Evolutionary conservation across 2,329 filamentous ascomycete species (phyloP).

Genomic region (Colletotrichum ledebouriae): DNA sequence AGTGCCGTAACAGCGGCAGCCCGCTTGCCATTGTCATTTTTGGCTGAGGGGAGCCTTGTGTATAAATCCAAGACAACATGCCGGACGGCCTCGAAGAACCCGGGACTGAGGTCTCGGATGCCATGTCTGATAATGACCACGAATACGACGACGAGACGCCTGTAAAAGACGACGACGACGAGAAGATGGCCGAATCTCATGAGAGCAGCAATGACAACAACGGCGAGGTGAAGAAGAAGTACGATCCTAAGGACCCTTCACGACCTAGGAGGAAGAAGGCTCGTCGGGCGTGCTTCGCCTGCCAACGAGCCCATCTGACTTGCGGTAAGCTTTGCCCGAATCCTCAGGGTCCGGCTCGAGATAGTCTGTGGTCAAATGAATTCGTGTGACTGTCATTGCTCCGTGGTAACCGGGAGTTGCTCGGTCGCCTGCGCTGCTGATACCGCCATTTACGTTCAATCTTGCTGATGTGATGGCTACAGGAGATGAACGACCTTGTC

Average conservation of each 20-base stretch:
- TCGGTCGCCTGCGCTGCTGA: conserved; percentile 12
- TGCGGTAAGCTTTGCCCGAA: conserved; percentile 80
- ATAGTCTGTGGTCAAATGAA: conserved; percentile 33
- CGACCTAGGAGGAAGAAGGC: conserved; percentile 96
- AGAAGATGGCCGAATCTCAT: conserved; percentile 63
- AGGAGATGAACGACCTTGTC: conserved; percentile 97
- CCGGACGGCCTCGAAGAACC: conserved; percentile 67
- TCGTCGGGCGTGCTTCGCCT: conserved; percentile 93
- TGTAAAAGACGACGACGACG: conserved; percentile 62
- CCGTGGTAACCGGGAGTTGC: conserved; percentile 16
- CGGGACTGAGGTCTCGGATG: conserved; percentile 69
- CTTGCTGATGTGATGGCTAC: conserved; percentile 42
- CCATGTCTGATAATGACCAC: conserved; percentile 71
- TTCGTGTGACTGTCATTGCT: conserved; percentile 36
- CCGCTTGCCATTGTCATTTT: conserved; percentile 26
- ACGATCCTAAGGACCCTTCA: conserved; percentile 88
- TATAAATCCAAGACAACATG: conserved; percentile 70
- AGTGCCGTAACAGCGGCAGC: conserved; percentile 48
- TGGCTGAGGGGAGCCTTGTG: conserved; percentile 46
- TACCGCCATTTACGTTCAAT: conserved; percentile 9
- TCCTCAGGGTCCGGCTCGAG: conserved; percentile 24
- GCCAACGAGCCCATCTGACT: conserved; percentile 95
- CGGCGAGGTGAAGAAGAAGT: conserved; percentile 74
- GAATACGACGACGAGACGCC: conserved; percentile 65
- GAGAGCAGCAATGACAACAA: conserved; percentile 56